A percentile compares a stretch with the other conserved stretches of the same genome.
These are phyloP conservation scores for Globisporangium heterothallicum DNA, from an alignment of 352 stramenopile genomes.

Conservation along the genomic window DNA sequence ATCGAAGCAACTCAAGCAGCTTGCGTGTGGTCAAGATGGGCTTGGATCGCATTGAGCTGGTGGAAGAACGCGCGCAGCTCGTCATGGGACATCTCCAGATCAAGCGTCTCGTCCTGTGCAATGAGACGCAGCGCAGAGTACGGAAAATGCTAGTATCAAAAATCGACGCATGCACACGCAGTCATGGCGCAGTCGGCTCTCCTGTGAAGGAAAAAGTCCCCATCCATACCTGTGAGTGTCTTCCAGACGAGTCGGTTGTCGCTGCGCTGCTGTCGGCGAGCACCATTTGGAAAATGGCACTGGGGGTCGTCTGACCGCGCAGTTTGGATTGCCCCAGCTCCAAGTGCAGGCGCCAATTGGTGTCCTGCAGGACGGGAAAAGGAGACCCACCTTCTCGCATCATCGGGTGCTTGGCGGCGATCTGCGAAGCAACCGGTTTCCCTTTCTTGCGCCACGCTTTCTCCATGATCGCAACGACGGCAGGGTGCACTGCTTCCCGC, in stretches of 20 bases:
- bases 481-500: slow-evolving; percentile 14
- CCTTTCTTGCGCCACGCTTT: slow-evolving; percentile 66
- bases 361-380: slow-evolving; percentile 25
- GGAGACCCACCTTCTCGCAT: not conserved
- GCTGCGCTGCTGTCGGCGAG: slow-evolving; percentile 14
- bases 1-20: not conserved
- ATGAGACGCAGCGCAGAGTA: too few relatives aligned
- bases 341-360: slow-evolving; percentile 49
- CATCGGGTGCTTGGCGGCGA: slow-evolving; percentile 12
- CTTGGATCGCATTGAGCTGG: slow-evolving; percentile 59
- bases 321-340: slow-evolving; percentile 41
- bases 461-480: slow-evolving; percentile 30
- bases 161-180: too few relatives aligned
- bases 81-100: slow-evolving; percentile 53
- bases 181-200: too few relatives aligned
- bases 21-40: slow-evolving; percentile 27
- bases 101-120: slow-evolving; percentile 39
- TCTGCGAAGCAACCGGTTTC: not conserved
- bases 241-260: not conserved
- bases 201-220: too few relatives aligned
- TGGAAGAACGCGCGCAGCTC: slow-evolving; percentile 49
- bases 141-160: too few relatives aligned
- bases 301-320: slow-evolving; percentile 32
- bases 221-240: not conserved
- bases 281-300: slow-evolving; percentile 50